Evolutionary conservation across 306 rosid species (phyloP), one percentile per base, ranked within the genome.

Genomic region (Citrullus amarus): DNA sequence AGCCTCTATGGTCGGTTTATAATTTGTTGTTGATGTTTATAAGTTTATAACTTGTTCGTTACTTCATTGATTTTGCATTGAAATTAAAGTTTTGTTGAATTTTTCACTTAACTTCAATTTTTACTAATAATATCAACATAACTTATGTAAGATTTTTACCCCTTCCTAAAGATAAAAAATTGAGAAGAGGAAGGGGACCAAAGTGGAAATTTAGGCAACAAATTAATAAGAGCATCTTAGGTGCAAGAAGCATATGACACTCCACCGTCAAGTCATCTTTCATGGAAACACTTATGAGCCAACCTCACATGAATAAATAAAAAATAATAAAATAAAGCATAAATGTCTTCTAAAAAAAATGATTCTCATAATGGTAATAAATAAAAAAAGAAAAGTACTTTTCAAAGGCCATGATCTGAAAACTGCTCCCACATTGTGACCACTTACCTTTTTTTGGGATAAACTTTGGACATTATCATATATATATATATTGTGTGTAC

Each of bases 191-290:
- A 5, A 39, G 8, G 14, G 46, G 51, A 9, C 4, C 3, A 18
- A 17, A 66, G 73, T 63, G 3, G 46, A 63, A 63, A 63, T 63
- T 14, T 62, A 32, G 22, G 69, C 3, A 67, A 18, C 6, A 39
- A 72, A 72, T 46, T 1, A 72, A 48, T 17, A 48, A 71, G 20
- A 51, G 4, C 2, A 16, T 34, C 53, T 70, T 70, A 70, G 57
- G 76, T 70, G 76, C 20, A 70, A 70, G 57, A 70, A 70, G 57
- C 57, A 70, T 46, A 70, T 44, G 57, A 69, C 75, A 69, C 34
- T n/a, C 75, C 17, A 43, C 75, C 75, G 32, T 43, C 55, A 20
- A 32, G 55, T 41, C 75, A 41, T 68, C 34, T 68, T 68, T 43
- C 32, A 39, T 18, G 36, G 36, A 68, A 68, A 20, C 55, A 68